phyloP scores from a whole-genome alignment of 495 filamentous ascomycete genomes.

The Aspergillus biplanus region DNA sequence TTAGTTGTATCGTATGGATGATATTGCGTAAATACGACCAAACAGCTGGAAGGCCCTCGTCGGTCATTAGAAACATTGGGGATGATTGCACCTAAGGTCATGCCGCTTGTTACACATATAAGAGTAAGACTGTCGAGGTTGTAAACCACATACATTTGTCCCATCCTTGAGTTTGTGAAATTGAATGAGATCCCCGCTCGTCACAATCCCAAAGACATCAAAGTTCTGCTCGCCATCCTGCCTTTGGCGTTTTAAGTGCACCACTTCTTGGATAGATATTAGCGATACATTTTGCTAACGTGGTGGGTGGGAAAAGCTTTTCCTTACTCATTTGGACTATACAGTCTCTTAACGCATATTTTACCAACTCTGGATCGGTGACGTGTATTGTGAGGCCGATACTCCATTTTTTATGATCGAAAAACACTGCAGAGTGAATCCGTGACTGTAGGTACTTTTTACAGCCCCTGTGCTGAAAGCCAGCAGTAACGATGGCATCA shows the following conservation, averaged over 20 bases:
- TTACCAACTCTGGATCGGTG: background rate
- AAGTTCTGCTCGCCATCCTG: background rate
- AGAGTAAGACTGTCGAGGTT: background rate
- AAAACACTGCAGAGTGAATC: background rate
- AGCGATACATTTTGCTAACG: background rate
- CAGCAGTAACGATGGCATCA: background rate
- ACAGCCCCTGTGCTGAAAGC: background rate
- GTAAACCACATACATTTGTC: background rate
- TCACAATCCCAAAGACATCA: background rate
- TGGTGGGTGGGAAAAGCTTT: background rate
- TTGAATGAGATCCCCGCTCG: background rate
- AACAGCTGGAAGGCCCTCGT: background rate
- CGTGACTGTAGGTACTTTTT: background rate
- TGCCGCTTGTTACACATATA: background rate
- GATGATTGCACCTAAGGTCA: background rate
- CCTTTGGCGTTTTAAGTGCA: background rate
- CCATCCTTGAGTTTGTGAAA: background rate
- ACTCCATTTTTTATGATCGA: background rate
- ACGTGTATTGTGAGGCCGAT: background rate
- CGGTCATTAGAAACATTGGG: background rate
- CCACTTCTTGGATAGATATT: background rate
- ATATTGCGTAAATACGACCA: conserved; percentile 1
- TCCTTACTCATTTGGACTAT: background rate
- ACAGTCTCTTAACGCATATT: background rate
- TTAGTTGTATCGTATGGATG: background rate